Evolutionary conservation across 2,329 filamentous ascomycete species (phyloP), one percentile per base, ranked within the genome.

Genomic region (Botryotinia calthae): DNA sequence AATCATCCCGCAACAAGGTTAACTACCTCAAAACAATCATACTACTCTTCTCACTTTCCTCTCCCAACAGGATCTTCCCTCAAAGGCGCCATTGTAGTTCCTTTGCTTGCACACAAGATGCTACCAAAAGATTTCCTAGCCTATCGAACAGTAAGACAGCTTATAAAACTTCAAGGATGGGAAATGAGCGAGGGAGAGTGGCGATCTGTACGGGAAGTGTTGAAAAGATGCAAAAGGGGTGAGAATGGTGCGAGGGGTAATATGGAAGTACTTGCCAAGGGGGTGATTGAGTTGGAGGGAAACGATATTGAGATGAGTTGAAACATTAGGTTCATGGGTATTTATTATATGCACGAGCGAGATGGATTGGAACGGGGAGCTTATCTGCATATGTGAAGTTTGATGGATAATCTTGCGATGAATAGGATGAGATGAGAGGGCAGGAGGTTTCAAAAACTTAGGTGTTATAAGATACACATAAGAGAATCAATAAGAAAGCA

Each of bases 91-190:
- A 16, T 54, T 20, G 6, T n/a, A 46, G 14, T 51, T n/a, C 51
- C 70, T 20, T 20, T 31, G 25, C 42, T 72, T 34, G 70, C 63
- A 14, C 42, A 42, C n/a, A 18, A 48, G 28, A 62, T 51, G 6
- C 54, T 72, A 25, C 63, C 63, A 14, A 1, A 18, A 40, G 31
- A 51, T n/a, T 56, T 68, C 16, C 20, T 68, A 9, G 25, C 12
- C 14, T 66, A 20, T 48, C 63, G 31, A 44, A 68, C 70, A 7
- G 54, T 72, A 2, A 42, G 25, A 25, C 63, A 72, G 18, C 25
- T 72, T 20, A 61, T 72, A 18, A 2, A 44, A 31, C 12, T 68
- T 16, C 70, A 72, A 42, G 70, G 63, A 14, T 68, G 51, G 28
- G 25, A 42, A 9, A 72, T 68, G 63, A n/a, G 31, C 25, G 28